These are phyloP conservation scores for Bruguiera gymnorhiza DNA, from an alignment of 345 rosid genomes.

Conservation along the genomic window DNA sequence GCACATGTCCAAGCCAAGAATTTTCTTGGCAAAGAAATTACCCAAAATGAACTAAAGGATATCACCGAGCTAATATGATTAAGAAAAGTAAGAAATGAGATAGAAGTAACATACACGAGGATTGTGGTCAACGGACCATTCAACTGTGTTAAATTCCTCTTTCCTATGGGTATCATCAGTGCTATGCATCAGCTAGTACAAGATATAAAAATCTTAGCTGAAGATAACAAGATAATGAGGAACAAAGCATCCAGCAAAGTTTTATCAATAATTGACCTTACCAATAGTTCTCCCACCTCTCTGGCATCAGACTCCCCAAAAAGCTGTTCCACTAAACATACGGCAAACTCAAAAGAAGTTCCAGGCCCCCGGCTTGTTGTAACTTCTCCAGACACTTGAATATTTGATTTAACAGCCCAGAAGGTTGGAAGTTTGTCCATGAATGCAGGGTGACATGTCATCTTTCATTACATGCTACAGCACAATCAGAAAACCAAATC, in stretches of 20 bases:
- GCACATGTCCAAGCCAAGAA: not conserved
- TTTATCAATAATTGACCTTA: constrained; percentile 25
- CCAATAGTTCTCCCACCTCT: constrained; percentile 62
- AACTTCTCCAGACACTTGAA: constrained; percentile 82
- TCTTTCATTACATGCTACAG: constrained; percentile 62
- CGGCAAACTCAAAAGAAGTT: constrained; percentile 77
- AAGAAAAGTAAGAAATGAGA: not conserved
- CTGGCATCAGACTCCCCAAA: constrained; percentile 69
- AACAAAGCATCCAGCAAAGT: not conserved
- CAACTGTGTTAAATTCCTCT: constrained; percentile 70
- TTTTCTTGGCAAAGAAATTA: not conserved
- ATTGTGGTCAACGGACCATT: constrained; percentile 58
- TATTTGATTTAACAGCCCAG: constrained; percentile 88
- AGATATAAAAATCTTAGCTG: constrained; percentile 11
- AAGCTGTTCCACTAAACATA: constrained; percentile 75
- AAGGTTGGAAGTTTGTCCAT: constrained; percentile 73
- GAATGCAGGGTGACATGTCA: constrained; percentile 89
- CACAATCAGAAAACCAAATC: constrained; percentile 40
- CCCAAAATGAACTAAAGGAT: no score
- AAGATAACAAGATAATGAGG: not conserved
- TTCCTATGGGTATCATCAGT: constrained; percentile 40
- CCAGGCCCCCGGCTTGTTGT: constrained; percentile 98
- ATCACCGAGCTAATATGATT: constrained; percentile 3
- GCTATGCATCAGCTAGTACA: constrained; percentile 49
- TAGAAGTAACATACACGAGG: constrained; percentile 59